Evolutionary conservation across 225 moss, liverwort and hornwort species (phyloP).

Genomic region (Marchantia polymorpha): DNA sequence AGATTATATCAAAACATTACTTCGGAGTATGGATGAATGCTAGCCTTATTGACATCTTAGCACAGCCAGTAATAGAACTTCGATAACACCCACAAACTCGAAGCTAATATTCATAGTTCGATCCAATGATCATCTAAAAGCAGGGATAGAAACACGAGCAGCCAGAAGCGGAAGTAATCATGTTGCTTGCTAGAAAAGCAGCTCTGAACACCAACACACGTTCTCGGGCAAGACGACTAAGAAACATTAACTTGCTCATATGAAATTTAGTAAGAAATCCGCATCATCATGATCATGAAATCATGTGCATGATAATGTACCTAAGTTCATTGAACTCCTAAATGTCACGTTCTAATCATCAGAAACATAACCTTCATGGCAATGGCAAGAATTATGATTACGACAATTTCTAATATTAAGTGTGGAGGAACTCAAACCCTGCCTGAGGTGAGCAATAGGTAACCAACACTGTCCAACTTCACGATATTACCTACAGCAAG

Average conservation of each 20-base stretch:
- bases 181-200: conserved; percentile 50
- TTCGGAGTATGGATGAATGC: background rate
- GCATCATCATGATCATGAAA: no score
- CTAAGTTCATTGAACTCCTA: no score
- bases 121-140: conserved; percentile 52
- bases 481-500: conserved; percentile 64
- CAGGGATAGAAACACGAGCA: conserved; percentile 56
- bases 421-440: no score
- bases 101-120: conserved; percentile 32
- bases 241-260: background rate
- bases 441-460: no score
- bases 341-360: no score
- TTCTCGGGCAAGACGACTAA: background rate
- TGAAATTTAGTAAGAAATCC: no score
- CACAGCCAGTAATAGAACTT: conserved; percentile 62
- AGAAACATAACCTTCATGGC: no score
- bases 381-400: no score
- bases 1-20: background rate
- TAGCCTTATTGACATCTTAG: conserved; percentile 87
- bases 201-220: background rate
- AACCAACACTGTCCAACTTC: background rate
- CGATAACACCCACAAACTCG: conserved; percentile 61
- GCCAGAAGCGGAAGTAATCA: conserved; percentile 65
- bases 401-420: no score
- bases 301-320: no score